Evolutionary conservation across 2,329 filamentous ascomycete genomes (phyloP).

Genomic region (Fonsecaea monophora): DNA sequence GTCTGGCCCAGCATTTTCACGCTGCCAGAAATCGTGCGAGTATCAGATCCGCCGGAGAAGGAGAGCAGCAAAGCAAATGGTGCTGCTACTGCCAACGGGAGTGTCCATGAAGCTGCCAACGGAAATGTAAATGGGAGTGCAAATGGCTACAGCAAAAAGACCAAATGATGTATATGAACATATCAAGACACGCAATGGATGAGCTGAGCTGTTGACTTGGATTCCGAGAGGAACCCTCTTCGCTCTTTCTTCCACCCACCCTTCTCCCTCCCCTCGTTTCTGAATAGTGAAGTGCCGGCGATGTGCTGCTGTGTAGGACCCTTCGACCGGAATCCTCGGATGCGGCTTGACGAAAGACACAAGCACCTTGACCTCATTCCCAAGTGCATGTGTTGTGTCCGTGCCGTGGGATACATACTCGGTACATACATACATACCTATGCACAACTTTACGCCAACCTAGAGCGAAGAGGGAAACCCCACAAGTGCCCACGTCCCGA

Average conservation of each 20-base stretch:
- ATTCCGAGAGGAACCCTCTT: neutral
- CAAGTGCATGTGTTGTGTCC: too few species aligned
- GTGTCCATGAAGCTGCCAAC: slow-evolving; percentile 15
- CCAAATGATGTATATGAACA: slow-evolving; percentile 13
- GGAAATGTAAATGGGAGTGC: neutral
- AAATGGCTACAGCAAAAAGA: neutral
- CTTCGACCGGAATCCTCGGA: neutral
- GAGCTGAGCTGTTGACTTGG: neutral
- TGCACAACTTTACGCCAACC: neutral
- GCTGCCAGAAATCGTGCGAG: slow-evolving; percentile 59
- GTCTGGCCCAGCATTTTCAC: slow-evolving; percentile 70
- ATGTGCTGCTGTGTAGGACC: neutral
- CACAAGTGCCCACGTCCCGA: too few species aligned
- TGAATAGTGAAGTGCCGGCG: neutral
- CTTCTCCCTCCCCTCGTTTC: neutral
- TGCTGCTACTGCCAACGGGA: neutral
- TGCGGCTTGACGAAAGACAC: neutral
- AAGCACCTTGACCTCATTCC: neutral
- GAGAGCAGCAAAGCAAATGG: slow-evolving; percentile 5
- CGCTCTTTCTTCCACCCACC: neutral
- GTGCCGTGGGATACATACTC: too few species aligned
- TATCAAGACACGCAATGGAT: neutral
- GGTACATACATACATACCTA: too few species aligned
- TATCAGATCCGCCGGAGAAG: slow-evolving; percentile 28
- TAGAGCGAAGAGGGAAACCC: neutral